Evolutionary conservation across 2,329 filamentous ascomycete species (phyloP).

Genomic region (Ampelomyces quisqualis): DNA sequence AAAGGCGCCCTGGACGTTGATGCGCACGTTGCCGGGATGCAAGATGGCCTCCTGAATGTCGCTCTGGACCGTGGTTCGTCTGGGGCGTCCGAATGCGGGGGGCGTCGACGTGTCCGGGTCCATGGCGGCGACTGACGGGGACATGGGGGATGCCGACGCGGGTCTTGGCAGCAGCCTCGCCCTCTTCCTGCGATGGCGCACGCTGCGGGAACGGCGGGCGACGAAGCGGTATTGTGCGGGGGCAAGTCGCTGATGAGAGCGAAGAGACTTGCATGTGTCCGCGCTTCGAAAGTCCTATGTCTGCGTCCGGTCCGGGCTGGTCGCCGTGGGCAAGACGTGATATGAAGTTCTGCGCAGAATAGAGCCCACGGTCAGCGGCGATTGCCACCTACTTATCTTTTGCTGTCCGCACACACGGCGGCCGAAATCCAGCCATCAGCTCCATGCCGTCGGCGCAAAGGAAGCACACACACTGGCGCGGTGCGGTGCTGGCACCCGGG

Average conservation of each 20-base stretch:
- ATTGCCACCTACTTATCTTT: conserved; percentile 5
- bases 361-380: conserved; percentile 34
- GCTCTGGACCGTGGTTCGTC: conserved; percentile 36
- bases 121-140: conserved; percentile 13
- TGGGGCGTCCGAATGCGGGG: conserved; percentile 22
- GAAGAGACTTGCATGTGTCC: conserved; percentile 41
- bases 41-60: conserved; percentile 56
- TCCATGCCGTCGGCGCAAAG: conserved; percentile 23
- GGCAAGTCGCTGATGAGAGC: conserved; percentile 27
- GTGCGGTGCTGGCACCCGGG: conserved; percentile 16
- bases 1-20: conserved; percentile 95
- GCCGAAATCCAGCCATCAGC: conserved; percentile 15
- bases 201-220: conserved; percentile 22
- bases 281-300: no score
- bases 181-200: conserved; percentile 36
- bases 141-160: conserved; percentile 30
- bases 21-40: conserved; percentile 72
- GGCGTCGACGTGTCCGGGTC: conserved; percentile 27
- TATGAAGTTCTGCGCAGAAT: conserved; percentile 43
- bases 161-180: conserved; percentile 42
- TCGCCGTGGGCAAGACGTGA: conserved; percentile 35
- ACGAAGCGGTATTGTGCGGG: conserved; percentile 19
- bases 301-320: no score
- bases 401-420: conserved; percentile 7
- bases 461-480: conserved; percentile 7